A percentile compares a stretch with the other conserved stretches of the same genome.
Evolutionary conservation across 257 asterid species (phyloP).

Genomic region (Mentha longifolia): DNA sequence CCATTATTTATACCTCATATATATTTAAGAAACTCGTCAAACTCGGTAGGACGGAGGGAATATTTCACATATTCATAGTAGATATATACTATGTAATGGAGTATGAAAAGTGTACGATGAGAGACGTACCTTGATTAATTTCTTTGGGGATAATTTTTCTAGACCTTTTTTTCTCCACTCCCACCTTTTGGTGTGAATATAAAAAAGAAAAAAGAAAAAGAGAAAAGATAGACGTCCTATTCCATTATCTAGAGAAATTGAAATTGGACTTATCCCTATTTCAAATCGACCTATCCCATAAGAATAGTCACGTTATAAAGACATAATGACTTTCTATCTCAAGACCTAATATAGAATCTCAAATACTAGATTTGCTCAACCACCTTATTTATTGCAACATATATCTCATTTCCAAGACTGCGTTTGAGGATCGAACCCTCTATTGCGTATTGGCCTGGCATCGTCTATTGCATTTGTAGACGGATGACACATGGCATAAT

Average conservation of each 20-base stretch:
- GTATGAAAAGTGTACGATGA: neutral
- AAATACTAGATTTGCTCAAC: constrained; percentile 29
- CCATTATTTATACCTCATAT: too few relatives aligned
- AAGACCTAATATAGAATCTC: constrained; percentile 27
- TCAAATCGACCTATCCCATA: constrained; percentile 10
- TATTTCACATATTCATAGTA: neutral
- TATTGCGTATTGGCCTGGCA: too few relatives aligned
- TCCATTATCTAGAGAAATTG: constrained; percentile 34
- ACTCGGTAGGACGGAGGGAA: too few relatives aligned
- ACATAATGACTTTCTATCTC: constrained; percentile 35
- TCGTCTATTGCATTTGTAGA: too few relatives aligned
- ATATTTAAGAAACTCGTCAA: too few relatives aligned
- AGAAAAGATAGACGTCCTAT: neutral
- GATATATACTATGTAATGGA: neutral
- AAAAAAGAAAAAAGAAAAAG: neutral
- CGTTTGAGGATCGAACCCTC: too few relatives aligned
- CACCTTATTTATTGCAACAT: constrained; percentile 32
- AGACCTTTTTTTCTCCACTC: neutral
- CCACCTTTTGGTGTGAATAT: constrained; percentile 1
- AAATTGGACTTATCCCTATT: constrained; percentile 33
- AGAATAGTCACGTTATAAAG: neutral
- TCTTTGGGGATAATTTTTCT: neutral
- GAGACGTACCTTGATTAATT: neutral
- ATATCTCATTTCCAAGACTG: constrained; percentile 9
- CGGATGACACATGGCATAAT: too few relatives aligned